Evolutionary conservation across 202 grass and related monocot genomes (phyloP), one percentile per base, ranked within the genome.

Genomic region (Saccharum hybrid): DNA sequence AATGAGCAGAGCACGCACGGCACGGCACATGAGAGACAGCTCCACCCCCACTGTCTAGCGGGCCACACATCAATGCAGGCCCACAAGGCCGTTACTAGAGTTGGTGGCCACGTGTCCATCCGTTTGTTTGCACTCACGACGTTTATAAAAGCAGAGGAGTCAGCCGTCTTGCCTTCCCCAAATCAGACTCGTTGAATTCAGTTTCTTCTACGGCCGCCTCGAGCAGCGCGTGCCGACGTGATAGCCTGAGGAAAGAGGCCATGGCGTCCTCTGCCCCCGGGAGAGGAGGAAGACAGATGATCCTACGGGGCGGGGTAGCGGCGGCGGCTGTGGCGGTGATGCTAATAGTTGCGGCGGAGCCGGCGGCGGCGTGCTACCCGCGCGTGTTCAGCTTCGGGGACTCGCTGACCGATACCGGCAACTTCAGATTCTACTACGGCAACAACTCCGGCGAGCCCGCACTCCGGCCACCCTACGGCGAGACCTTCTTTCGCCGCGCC

Each of bases 401-500:
- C 84, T 96, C 93, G 54, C 84, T 96, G n/a, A 41, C 88, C 22
- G 93, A 96, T 80, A 96, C 93, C 62, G 93, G 93, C 36, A 96
- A 96, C 68, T 80, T 64, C 66, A 65, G 70, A 43, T 87, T 71
- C 84, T 56, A 80, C 75, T 83, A 71, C 84, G 84, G 84, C 36
- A 83, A 90, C 43, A 65, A 74, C 86, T 66, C 83, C 23, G 46
- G 79, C 36, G 83, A 88, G 67, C 83, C 83, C 8, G 86, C 89
- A 43, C 80, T 80, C 80, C 64, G 73, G 14, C 74, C 45, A 0
- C 92, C 92, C 1, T 94, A 94, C 68, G 92, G 92, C 22, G 68
- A 84, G 14, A 90, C 94, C 10, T 96, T 83, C 88, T 96, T 96
- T 66, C 68, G 64, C 70, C 86, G 63, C 52, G 30, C 90, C 76